phyloP scores from a whole-genome alignment of 139 green algal genomes.

The Tetraselmis striata region DNA sequence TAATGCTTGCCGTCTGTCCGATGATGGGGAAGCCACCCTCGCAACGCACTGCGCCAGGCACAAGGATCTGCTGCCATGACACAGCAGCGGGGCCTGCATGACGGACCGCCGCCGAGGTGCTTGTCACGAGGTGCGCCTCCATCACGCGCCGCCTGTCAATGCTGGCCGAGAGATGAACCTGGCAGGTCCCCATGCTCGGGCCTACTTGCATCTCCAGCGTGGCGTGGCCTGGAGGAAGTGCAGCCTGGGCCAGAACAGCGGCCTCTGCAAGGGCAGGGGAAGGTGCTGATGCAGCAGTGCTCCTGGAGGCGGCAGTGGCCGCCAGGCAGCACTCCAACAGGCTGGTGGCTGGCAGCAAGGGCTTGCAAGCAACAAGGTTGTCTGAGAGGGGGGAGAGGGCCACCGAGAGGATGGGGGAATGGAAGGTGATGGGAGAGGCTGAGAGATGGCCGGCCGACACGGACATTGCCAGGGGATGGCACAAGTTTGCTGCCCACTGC shows the following conservation, averaged over 20 bases:
- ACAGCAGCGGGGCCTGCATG: too few relatives aligned
- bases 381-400: neutral
- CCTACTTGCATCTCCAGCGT: neutral
- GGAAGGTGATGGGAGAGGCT: neutral
- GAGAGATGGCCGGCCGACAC: too few relatives aligned
- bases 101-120: too few relatives aligned
- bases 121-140: neutral
- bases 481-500: too few relatives aligned
- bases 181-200: neutral
- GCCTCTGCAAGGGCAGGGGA: neutral
- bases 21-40: too few relatives aligned
- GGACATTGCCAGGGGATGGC: too few relatives aligned
- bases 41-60: too few relatives aligned
- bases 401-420: neutral
- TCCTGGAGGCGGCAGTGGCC: too few relatives aligned
- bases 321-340: neutral
- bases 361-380: neutral
- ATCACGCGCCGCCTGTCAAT: neutral
- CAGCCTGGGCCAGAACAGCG: neutral
- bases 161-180: too few relatives aligned
- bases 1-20: too few relatives aligned
- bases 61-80: too few relatives aligned
- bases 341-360: neutral
- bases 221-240: neutral
- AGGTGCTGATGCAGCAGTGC: neutral